Evolutionary conservation across 164 flowering plant genomes (phyloP), one percentile per base, ranked within the genome.

Genomic region (Euptelea pleiosperma): DNA sequence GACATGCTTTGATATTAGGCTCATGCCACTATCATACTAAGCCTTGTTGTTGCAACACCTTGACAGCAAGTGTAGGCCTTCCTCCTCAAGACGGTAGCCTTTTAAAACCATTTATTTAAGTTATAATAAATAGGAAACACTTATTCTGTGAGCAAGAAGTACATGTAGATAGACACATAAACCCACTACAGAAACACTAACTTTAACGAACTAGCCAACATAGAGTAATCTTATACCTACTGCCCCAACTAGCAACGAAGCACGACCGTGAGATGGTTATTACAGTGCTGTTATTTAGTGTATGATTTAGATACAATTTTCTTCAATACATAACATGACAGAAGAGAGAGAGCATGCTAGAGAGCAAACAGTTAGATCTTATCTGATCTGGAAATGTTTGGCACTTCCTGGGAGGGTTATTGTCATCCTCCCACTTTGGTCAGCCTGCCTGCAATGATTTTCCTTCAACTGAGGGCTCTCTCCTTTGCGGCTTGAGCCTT

Each of bases 291-390:
- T 26, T 12, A 9, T n/a, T n/a, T 26, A 18, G 11, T 22, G 30
- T 26, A 30, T 33, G 28, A 49, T 34, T 49, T 44, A 29, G 26
- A 51, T 52, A 52, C 30, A 52, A 9, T 24, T n/a, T n/a, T n/a
- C 22, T 18, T 33, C 52, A 45, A 21, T 42, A 52, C 29, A 50
- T 35, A 25, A 52, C 28, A 50, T 86, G 96, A 89, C 96, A 89
- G 96, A 82, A 89, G 96, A 89, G 83, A 89, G 92, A 71, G 89
- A 89, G 92, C 96, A 69, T 40, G 43, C 66, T 52, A 31, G 18
- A 66, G 46, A 37, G 26, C 44, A 29, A 63, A 65, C 31, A 47
- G 64, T 61, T 45, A 53, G 57, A 61, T 48, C 69, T 70, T 57
- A 74, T 64, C 75, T 72, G 72, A 64, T 67, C 61, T 68, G 72